Conservation (phyloP, 257 asterid genomes). For the Leonotis leonurus region DNA sequence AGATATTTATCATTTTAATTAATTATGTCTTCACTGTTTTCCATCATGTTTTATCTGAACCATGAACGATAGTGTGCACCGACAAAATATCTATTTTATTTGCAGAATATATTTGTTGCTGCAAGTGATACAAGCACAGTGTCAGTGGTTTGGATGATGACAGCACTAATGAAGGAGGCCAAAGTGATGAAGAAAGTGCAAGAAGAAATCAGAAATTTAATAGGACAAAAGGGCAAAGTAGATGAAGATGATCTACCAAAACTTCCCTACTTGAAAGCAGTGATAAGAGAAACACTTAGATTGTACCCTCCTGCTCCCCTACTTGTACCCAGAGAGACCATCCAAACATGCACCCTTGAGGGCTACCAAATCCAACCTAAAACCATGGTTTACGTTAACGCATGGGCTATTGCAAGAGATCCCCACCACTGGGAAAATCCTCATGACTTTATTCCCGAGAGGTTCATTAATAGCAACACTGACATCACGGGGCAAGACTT, state of each 20-base stretch:
- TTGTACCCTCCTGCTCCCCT: too few species aligned
- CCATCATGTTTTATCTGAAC: too few species aligned
- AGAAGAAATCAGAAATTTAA: neutral
- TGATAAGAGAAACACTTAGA: neutral
- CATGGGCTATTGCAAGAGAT: too few species aligned
- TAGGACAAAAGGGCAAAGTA: neutral
- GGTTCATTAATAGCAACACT: neutral
- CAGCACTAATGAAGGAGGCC: neutral
- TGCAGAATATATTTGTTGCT: neutral
- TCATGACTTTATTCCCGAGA: neutral
- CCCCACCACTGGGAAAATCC: neutral
- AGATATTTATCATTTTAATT: too few species aligned
- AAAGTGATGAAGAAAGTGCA: too few species aligned
- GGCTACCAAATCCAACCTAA: neutral
- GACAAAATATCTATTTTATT: too few species aligned
- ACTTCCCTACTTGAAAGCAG: constrained; percentile 1
- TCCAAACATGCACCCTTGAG: too few species aligned
- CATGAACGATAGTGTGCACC: too few species aligned
- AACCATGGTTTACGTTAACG: neutral
- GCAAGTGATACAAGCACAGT: neutral
- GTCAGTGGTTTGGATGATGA: neutral
- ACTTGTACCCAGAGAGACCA: too few species aligned
- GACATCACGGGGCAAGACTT: neutral
- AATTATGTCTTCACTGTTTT: too few species aligned
- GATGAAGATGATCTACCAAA: neutral